Evolutionary conservation across 441 rosid species (phyloP).

Genomic region (Kokia cookei): DNA sequence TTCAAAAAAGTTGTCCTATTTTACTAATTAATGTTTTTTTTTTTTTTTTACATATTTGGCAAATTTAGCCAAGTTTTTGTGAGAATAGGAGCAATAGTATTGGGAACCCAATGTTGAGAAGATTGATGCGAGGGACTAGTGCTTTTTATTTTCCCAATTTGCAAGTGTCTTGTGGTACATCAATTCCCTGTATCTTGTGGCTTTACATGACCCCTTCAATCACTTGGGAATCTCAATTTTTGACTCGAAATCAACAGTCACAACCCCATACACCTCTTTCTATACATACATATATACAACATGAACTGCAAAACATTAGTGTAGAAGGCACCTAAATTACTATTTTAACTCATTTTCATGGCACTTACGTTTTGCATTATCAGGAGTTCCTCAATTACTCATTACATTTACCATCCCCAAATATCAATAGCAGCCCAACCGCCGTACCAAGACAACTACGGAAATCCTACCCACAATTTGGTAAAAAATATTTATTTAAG

Average conservation of each 20-base stretch:
- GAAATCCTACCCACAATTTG: conserved; percentile 14
- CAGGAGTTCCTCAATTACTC: background rate
- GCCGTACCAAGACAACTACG: conserved; percentile 13
- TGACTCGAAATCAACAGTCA: conserved; percentile 13
- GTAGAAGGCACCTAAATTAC: background rate
- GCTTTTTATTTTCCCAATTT: background rate
- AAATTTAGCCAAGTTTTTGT: background rate
- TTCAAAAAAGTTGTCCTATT: too few relatives aligned
- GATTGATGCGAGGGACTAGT: background rate
- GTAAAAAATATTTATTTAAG: background rate
- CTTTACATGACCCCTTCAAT: conserved; percentile 2
- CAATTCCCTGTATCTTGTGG: background rate
- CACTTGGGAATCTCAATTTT: conserved; percentile 29
- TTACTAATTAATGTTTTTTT: too few relatives aligned
- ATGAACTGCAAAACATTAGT: background rate
- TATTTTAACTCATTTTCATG: background rate
- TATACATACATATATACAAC: background rate
- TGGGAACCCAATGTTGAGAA: conserved; percentile 10
- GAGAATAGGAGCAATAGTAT: background rate
- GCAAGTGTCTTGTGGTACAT: background rate
- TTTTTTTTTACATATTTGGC: too few relatives aligned
- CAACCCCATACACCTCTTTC: background rate
- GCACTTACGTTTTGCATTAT: background rate
- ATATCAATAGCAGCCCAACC: background rate
- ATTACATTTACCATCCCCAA: background rate